Evolutionary conservation across 1,284 basidiomycete species (phyloP).

Genomic region (Golubevia pallescens): DNA sequence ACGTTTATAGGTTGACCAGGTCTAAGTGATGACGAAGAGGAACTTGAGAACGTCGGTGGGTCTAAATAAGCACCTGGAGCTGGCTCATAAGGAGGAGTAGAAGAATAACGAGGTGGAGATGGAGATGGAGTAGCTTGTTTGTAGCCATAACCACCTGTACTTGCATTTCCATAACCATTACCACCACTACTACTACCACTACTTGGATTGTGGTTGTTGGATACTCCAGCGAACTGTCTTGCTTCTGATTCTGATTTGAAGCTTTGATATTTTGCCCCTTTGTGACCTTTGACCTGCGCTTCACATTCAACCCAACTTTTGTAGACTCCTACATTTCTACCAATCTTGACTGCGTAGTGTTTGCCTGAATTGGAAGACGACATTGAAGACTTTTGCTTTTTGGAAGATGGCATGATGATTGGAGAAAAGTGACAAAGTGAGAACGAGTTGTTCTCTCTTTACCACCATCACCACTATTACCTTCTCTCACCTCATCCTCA

Average conservation of each 20-base stretch:
- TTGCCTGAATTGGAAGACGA: too few relatives aligned
- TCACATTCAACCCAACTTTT: conserved; percentile 68
- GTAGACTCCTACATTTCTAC: conserved; percentile 47
- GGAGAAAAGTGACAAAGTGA: too few relatives aligned
- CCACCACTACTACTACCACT: conserved; percentile 42
- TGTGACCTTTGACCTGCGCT: conserved; percentile 71
- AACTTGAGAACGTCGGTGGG: not conserved
- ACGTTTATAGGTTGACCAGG: conserved; percentile 68
- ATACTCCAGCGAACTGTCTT: conserved; percentile 13
- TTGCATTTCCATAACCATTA: conserved; percentile 28
- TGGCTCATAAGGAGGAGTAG: not conserved
- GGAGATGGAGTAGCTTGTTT: conserved; percentile 2
- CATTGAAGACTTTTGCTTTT: too few relatives aligned
- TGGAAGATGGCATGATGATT: too few relatives aligned
- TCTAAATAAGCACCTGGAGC: not conserved
- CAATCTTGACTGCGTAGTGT: conserved; percentile 47
- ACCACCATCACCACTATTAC: too few relatives aligned
- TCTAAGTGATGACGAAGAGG: conserved; percentile 5
- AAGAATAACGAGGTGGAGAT: conserved; percentile 3
- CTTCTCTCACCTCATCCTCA: too few relatives aligned
- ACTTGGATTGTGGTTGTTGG: too few relatives aligned
- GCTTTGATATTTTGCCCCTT: conserved; percentile 72
- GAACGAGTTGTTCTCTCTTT: too few relatives aligned
- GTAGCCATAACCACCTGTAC: conserved; percentile 7
- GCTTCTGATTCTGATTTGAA: conserved; percentile 71